A percentile compares a stretch with the other conserved stretches of the same genome.
Evolutionary conservation across 805 yeast species (phyloP).

Genomic region (Ogataea minuta): DNA sequence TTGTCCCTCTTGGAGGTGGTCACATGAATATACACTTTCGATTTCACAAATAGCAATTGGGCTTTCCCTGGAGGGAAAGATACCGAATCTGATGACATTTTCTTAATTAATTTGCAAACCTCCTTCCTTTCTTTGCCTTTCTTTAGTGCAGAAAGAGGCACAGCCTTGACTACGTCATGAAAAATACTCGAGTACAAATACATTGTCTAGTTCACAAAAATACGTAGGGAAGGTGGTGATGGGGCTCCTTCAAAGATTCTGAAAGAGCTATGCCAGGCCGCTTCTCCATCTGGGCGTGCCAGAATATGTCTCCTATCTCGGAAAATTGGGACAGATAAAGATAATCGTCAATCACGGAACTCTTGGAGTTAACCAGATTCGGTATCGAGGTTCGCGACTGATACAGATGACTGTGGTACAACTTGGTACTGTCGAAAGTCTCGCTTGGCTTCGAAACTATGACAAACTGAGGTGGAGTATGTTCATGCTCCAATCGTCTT

Average conservation of each 20-base stretch:
- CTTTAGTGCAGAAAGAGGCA: not conserved
- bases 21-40: slow-evolving; percentile 84
- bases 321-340: slow-evolving; percentile 3
- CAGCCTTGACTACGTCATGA: slow-evolving; percentile 6
- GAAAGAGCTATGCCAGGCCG: not conserved
- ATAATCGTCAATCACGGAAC: slow-evolving; percentile 8
- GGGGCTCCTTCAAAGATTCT: not conserved
- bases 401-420: not conserved
- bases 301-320: slow-evolving; percentile 4
- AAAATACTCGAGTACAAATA: too few species aligned
- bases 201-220: not conserved
- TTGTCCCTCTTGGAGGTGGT: slow-evolving; percentile 71
- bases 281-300: slow-evolving; percentile 9
- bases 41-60: slow-evolving; percentile 52
- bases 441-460: slow-evolving; percentile 1
- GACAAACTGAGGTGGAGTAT: not conserved
- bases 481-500: slow-evolving; percentile 5
- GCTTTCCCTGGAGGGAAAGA: slow-evolving; percentile 39
- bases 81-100: slow-evolving; percentile 2
- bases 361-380: slow-evolving; percentile 10
- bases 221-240: slow-evolving; percentile 1
- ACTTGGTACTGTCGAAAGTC: not conserved
- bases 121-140: slow-evolving; percentile 2
- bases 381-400: slow-evolving; percentile 15
- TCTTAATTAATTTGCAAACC: slow-evolving; percentile 1